Evolutionary conservation across 179 eudicot genomes (phyloP).

Genomic region (Beta lomatogona): DNA sequence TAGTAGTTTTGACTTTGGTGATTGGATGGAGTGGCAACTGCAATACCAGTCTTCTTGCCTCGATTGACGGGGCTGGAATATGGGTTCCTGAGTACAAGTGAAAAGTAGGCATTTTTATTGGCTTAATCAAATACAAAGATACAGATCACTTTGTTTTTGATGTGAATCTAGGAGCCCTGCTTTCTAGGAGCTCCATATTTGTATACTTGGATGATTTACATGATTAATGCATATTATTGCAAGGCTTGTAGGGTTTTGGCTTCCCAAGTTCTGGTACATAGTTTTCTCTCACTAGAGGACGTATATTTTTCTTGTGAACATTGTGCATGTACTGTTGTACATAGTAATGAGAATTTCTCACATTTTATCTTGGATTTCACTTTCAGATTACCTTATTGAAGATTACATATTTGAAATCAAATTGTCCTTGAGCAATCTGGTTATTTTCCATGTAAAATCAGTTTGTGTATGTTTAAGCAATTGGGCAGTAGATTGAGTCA

Average conservation of each 20-base stretch:
- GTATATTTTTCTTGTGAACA: conserved; percentile 20
- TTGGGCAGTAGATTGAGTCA: background rate
- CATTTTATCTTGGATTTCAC: background rate
- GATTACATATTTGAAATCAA: background rate
- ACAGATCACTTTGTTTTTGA: conserved; percentile 33
- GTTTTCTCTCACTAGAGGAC: conserved; percentile 13
- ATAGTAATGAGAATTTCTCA: conserved; percentile 17
- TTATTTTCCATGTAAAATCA: background rate
- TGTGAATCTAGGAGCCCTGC: conserved; percentile 43
- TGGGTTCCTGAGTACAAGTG: background rate
- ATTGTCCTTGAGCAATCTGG: background rate
- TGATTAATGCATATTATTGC: conserved; percentile 39
- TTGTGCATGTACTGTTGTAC: conserved; percentile 29
- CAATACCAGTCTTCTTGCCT: conserved; percentile 52
- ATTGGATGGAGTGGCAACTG: conserved; percentile 88
- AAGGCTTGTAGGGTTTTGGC: conserved; percentile 38
- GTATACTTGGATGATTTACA: conserved; percentile 42
- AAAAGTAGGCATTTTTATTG: conserved; percentile 26
- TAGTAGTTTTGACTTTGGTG: conserved; percentile 86
- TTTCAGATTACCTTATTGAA: background rate
- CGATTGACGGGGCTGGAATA: conserved; percentile 15
- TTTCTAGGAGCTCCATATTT: conserved; percentile 32
- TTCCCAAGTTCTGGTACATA: conserved; percentile 45
- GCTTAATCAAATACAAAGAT: conserved; percentile 24
- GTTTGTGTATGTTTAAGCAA: background rate